Evolutionary conservation across 106 monocot genomes (phyloP).

Genomic region (Dioscorea dumetorum): DNA sequence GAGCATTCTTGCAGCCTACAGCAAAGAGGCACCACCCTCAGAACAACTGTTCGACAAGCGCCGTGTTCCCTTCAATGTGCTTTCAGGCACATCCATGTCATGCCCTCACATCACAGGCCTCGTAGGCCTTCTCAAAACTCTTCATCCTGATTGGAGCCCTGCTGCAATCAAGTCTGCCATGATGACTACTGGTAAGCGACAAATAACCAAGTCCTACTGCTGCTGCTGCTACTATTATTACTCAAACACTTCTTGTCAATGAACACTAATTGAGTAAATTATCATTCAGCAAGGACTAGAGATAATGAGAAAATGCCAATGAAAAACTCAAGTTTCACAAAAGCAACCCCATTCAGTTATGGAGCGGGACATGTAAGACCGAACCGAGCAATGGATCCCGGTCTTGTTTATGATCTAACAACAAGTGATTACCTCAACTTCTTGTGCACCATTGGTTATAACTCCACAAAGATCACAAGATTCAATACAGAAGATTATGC

Average conservation of each 20-base stretch:
- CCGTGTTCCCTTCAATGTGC: conserved; percentile 16
- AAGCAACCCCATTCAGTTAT: conserved; percentile 49
- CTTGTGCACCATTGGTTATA: conserved; percentile 50
- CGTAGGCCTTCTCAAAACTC: conserved; percentile 42
- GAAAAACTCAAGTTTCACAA: conserved; percentile 13
- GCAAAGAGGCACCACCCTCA: conserved; percentile 8
- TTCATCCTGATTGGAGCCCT: conserved; percentile 54
- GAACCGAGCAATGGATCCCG: conserved; percentile 53
- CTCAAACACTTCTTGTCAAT: no score
- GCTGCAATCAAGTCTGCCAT: conserved; percentile 43
- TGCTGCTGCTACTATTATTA: no score
- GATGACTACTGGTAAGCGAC: conserved; percentile 36
- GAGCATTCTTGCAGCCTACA: conserved; percentile 37
- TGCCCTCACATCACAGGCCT: conserved; percentile 52
- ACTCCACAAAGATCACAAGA: conserved; percentile 24
- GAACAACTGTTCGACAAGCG: conserved; percentile 17
- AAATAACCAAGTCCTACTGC: no score
- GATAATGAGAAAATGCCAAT: conserved; percentile 43
- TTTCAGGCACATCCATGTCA: conserved; percentile 59
- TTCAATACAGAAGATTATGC: conserved; percentile 10
- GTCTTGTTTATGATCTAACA: conserved; percentile 53
- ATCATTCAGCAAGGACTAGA: conserved; percentile 25
- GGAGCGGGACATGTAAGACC: conserved; percentile 58
- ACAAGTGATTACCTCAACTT: conserved; percentile 43
- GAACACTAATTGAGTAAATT: no score